Conservation (phyloP, 2,329 filamentous ascomycete species). For the Colletotrichum sp. region DNA sequence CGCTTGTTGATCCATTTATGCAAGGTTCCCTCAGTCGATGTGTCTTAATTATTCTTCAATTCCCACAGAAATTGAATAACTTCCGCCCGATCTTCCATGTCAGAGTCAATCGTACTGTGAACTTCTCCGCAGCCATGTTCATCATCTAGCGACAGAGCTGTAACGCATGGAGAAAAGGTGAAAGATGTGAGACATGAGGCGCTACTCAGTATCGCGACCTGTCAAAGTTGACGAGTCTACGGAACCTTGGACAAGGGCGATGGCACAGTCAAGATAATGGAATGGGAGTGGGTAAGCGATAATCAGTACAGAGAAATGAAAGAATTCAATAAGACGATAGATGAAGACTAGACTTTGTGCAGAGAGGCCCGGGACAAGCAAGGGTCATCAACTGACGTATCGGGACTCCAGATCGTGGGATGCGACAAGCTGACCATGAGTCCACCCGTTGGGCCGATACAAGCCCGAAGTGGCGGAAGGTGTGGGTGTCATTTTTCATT, state of each 20-base stretch:
- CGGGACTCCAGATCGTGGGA: background rate
- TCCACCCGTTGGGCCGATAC: background rate
- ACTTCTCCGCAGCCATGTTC: background rate
- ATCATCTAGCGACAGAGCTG: background rate
- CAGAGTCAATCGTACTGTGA: background rate
- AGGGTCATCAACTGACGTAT: background rate
- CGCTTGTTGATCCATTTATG: too few relatives aligned
- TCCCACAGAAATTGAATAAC: background rate
- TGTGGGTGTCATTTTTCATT: background rate
- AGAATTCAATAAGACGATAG: too few relatives aligned
- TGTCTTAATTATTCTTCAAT: background rate
- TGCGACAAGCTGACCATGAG: background rate
- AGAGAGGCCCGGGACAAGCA: fast-evolving
- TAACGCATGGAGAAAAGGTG: background rate
- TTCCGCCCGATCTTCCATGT: background rate
- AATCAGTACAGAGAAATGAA: background rate
- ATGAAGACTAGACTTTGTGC: background rate
- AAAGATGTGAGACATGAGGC: fast-evolving
- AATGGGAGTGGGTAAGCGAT: background rate
- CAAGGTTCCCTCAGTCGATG: fast-evolving
- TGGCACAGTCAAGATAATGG: background rate
- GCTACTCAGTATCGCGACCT: background rate
- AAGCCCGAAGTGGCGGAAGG: background rate
- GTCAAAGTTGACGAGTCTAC: background rate
- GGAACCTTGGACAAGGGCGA: background rate